Conservation (phyloP, 495 filamentous ascomycete species). For the Penicillium atrosanguineum region DNA sequence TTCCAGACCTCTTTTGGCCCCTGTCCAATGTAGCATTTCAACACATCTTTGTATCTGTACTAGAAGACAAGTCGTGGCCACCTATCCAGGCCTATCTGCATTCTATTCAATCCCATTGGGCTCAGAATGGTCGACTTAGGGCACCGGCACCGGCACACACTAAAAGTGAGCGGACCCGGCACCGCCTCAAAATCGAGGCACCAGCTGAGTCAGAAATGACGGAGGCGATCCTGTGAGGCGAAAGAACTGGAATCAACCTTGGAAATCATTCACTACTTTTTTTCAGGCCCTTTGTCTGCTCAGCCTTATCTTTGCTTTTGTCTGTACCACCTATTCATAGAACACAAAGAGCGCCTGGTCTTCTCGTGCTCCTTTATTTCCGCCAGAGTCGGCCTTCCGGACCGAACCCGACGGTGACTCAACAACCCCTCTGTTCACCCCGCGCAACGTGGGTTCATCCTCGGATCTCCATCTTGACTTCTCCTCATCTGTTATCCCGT, state of each 20-base stretch:
- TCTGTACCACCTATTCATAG: neutral
- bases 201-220: slow-evolving; percentile 3
- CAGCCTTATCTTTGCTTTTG: neutral
- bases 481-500: slow-evolving; percentile 7
- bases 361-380: neutral
- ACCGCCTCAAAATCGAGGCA: neutral
- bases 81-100: too few relatives aligned
- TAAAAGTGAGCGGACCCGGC: neutral
- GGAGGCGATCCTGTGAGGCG: neutral
- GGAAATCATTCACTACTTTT: neutral
- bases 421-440: slow-evolving; percentile 24
- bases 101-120: too few relatives aligned
- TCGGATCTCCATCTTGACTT: slow-evolving; percentile 8
- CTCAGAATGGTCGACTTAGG: too few relatives aligned
- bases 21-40: too few relatives aligned
- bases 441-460: slow-evolving; percentile 22
- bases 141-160: neutral
- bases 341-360: neutral
- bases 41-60: too few relatives aligned
- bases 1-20: too few relatives aligned
- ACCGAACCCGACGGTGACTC: slow-evolving; percentile 19
- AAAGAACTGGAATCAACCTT: neutral
- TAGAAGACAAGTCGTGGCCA: too few relatives aligned
- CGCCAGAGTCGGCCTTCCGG: neutral
- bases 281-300: neutral